Conservation (phyloP, 192 early-diverging fungal species). For the Funneliformis mosseae region DNA sequence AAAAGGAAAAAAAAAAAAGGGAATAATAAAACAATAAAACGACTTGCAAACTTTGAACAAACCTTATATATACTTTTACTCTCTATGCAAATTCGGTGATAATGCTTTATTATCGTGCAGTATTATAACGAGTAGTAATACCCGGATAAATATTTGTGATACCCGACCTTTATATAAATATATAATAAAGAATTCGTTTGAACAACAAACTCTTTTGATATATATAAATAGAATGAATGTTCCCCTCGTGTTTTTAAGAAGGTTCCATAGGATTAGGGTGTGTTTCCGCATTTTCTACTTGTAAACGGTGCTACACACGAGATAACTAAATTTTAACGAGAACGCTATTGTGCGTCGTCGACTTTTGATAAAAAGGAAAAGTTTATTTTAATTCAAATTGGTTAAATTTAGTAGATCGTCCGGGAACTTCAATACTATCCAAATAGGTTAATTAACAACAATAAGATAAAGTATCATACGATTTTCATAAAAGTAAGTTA, state of each 20-base stretch:
- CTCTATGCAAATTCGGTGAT: too few species aligned
- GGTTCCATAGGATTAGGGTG: background rate
- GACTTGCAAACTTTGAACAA: background rate
- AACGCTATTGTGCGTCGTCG: background rate
- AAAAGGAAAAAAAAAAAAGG: background rate
- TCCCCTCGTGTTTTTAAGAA: background rate
- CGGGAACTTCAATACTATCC: background rate
- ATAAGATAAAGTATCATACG: background rate
- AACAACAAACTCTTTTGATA: background rate
- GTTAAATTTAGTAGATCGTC: background rate
- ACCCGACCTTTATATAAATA: too few species aligned
- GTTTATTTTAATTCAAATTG: background rate
- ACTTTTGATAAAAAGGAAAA: background rate
- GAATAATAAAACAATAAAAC: background rate
- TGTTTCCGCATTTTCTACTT: background rate
- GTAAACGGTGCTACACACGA: background rate
- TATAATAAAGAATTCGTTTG: too few species aligned
- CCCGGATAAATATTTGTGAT: too few species aligned
- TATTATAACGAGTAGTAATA: too few species aligned
- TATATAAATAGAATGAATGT: background rate
- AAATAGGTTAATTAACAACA: background rate
- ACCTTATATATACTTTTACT: too few species aligned
- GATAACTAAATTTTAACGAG: background rate
- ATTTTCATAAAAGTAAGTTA: background rate
- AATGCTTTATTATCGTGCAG: too few species aligned